Evolutionary conservation across 2,329 filamentous ascomycete species (phyloP).

Genomic region (Nigrograna mackinnonii): DNA sequence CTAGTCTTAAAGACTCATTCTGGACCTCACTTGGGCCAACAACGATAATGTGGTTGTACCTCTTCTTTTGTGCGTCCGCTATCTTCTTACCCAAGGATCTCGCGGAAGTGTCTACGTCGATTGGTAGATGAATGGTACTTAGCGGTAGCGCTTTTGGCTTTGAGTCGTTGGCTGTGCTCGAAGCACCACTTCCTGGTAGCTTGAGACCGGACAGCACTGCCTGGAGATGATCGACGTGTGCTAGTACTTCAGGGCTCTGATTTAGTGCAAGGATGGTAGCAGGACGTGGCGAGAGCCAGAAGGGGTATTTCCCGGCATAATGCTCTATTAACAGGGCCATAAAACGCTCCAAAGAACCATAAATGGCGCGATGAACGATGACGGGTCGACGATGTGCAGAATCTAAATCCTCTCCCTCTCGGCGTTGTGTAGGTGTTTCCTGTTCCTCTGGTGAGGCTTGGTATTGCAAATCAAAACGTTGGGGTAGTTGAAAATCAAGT

Average conservation of each 20-base stretch:
- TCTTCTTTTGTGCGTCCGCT: constrained; percentile 69
- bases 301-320: constrained; percentile 77
- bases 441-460: constrained; percentile 70
- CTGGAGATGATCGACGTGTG: constrained; percentile 49
- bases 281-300: constrained; percentile 85
- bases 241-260: constrained; percentile 57
- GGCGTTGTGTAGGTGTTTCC: constrained; percentile 51
- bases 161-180: constrained; percentile 10
- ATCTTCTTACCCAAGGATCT: constrained; percentile 71
- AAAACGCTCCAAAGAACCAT: constrained; percentile 82
- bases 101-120: constrained; percentile 71
- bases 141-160: constrained; percentile 47
- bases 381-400: constrained; percentile 59
- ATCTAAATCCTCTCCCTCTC: constrained; percentile 44
- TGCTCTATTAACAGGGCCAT: constrained; percentile 86
- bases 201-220: constrained; percentile 31
- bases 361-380: constrained; percentile 81
- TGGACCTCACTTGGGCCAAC: constrained; percentile 57
- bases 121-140: constrained; percentile 63
- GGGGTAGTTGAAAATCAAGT: constrained; percentile 86
- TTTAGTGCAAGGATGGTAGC: constrained; percentile 75
- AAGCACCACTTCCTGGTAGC: background rate
- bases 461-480: constrained; percentile 79
- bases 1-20: constrained; percentile 25
- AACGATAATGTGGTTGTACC: constrained; percentile 74